Evolutionary conservation across 1,284 basidiomycete genomes (phyloP).

Genomic region (Trametes versicolor): DNA sequence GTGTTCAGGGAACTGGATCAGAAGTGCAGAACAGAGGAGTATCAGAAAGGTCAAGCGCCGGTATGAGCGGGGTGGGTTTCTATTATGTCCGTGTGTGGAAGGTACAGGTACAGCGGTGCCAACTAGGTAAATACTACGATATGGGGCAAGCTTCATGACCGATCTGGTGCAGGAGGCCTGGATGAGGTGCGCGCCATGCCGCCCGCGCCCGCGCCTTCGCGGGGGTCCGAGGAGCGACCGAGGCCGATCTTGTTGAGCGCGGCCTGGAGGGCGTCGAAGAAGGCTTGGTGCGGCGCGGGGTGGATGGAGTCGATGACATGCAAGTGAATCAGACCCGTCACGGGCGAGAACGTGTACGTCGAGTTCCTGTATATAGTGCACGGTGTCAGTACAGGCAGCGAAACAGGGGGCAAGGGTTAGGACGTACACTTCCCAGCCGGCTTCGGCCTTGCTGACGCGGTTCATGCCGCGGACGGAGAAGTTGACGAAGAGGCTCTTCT

Average conservation of each 20-base stretch:
- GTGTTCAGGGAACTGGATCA: neutral
- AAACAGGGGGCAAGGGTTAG: neutral
- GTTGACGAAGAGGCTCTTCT: slow-evolving; percentile 65
- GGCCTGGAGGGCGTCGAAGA: slow-evolving; percentile 67
- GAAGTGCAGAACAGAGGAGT: neutral
- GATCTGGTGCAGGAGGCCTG: neutral
- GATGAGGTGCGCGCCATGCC: slow-evolving; percentile 25
- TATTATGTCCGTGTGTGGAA: neutral
- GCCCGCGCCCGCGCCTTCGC: slow-evolving; percentile 31
- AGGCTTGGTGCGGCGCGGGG: slow-evolving; percentile 75
- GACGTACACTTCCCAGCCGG: slow-evolving; percentile 78
- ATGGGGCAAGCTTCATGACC: slow-evolving; percentile 8
- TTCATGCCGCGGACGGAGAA: slow-evolving; percentile 64
- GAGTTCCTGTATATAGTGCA: slow-evolving; percentile 57
- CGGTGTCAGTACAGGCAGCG: neutral
- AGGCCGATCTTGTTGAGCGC: slow-evolving; percentile 51
- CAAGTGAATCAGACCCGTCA: slow-evolving; percentile 66
- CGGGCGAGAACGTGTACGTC: slow-evolving; percentile 78
- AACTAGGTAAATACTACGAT: slow-evolving; percentile 3
- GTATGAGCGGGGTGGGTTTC: slow-evolving; percentile 7
- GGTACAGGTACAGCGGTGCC: neutral
- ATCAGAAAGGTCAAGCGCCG: neutral
- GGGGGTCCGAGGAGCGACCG: slow-evolving; percentile 28
- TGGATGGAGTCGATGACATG: slow-evolving; percentile 78
- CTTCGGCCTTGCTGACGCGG: slow-evolving; percentile 64